Evolutionary conservation across 208 protist genomes (phyloP), one percentile per base, ranked within the genome.

Genomic region (Phytomonas sp.): DNA sequence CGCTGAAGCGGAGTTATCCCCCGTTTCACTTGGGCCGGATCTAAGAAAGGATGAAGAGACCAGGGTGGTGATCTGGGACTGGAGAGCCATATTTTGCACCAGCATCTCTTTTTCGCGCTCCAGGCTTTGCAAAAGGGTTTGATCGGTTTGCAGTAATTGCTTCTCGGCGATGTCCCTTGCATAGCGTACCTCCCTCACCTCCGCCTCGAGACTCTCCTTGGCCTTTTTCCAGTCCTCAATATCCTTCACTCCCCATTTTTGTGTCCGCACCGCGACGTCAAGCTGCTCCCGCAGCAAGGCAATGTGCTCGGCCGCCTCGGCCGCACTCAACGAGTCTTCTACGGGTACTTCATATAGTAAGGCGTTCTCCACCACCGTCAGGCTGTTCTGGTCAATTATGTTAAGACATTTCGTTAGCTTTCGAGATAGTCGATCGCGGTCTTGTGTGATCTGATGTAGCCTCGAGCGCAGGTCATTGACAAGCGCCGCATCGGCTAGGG

Each of bases 371-470:
- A 91, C 76, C 26, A 89, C 77, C 11, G 80, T 79, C 11, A 95
- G 75, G 61, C 88, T 81, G 73, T 94, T 81, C 70, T 81, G 80
- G 36, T 94, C 81, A 33, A 95, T 89, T n/a, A 93, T 56, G 11
- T 75, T 77, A 26, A 81, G 75, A 69, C 79, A 81, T 4, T 77
- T 63, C 29, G 69, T 69, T 34, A 95, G 72, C 40, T 81, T 66
- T 0, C 61, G 66, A 2, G 76, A 69, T 61, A 86, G 71, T 0
- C 26, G 30, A 37, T 92, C 83, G 4, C 82, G 84, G 59, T 94
- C 76, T 1, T 30, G 33, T 11, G 79, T 86, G 8, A 92, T 33
- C 29, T 59, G 60, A 14, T 69, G 71, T 36, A 91, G 42, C 60
- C 82, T 67, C 40, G 78, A 71, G 0, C 86, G 59, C 49, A 95